These are phyloP conservation scores for Cystofilobasidium bisporidii DNA, from an alignment of 768 basidiomycete genomes.

Conservation along the genomic window DNA sequence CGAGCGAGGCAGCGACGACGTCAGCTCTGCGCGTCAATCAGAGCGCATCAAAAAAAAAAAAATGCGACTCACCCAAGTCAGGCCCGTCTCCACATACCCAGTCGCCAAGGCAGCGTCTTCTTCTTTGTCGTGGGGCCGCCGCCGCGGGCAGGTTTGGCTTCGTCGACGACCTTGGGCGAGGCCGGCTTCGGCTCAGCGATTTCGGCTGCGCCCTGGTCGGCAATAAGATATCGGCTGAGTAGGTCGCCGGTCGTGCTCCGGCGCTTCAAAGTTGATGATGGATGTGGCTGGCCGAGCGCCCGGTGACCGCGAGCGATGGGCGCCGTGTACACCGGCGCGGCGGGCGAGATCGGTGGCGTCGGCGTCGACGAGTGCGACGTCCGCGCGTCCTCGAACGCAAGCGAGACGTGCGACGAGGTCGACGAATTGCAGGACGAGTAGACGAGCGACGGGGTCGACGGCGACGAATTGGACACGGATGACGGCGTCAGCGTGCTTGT, in stretches of 20 bases:
- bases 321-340: neutral
- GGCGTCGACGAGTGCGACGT: neutral
- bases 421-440: neutral
- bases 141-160: no score
- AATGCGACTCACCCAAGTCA: no score
- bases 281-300: no score
- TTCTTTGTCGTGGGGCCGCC: no score
- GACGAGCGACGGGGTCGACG: neutral
- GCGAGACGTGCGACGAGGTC: neutral
- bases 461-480: neutral
- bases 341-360: neutral
- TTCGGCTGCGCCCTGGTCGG: neutral
- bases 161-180: no score
- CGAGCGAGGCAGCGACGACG: no score
- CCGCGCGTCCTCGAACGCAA: neutral
- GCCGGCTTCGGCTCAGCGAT: no score
- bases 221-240: neutral
- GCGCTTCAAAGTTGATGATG: neutral
- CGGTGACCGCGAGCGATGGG: neutral
- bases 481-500: neutral
- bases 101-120: no score
- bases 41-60: no score
- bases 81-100: no score
- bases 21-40: no score
- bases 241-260: constrained; percentile 8